phyloP scores from a whole-genome alignment of 805 yeast species.

The Metschnikowia kofuensis region DNA sequence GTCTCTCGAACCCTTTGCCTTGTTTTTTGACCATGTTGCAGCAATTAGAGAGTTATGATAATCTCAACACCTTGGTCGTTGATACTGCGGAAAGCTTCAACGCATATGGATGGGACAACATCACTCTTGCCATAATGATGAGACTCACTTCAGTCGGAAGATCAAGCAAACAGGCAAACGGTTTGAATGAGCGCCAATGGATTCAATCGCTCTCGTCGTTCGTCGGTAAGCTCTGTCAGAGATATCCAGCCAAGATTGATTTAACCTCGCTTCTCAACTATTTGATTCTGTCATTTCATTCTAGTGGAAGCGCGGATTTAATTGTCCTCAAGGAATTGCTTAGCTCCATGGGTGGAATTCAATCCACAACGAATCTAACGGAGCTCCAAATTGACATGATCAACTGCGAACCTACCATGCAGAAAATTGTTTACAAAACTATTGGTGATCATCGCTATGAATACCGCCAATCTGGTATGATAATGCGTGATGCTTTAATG shows the following conservation, averaged over 20 bases:
- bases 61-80: conserved; percentile 71
- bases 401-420: conserved; percentile 61
- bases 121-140: conserved; percentile 68
- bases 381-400: conserved; percentile 60
- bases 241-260: conserved; percentile 53
- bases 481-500: conserved; percentile 46
- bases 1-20: conserved; percentile 76
- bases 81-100: conserved; percentile 75
- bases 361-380: conserved; percentile 64
- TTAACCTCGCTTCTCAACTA: conserved; percentile 59
- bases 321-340: conserved; percentile 67
- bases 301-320: conserved; percentile 56
- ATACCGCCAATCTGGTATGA: conserved; percentile 45
- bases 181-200: conserved; percentile 81
- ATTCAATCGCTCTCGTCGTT: conserved; percentile 77
- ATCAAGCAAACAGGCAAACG: conserved; percentile 67
- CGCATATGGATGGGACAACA: conserved; percentile 78
- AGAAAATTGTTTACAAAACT: conserved; percentile 50
- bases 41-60: conserved; percentile 90
- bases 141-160: conserved; percentile 67
- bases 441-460: conserved; percentile 58
- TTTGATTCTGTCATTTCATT: conserved; percentile 60
- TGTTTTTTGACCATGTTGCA: conserved; percentile 66
- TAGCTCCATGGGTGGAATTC: conserved; percentile 75
- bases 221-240: conserved; percentile 66